A percentile compares a stretch with the other conserved stretches of the same genome.
These are phyloP conservation scores for Trichocladium antarcticum DNA, from an alignment of 495 filamentous ascomycete genomes.

Conservation along the genomic window DNA sequence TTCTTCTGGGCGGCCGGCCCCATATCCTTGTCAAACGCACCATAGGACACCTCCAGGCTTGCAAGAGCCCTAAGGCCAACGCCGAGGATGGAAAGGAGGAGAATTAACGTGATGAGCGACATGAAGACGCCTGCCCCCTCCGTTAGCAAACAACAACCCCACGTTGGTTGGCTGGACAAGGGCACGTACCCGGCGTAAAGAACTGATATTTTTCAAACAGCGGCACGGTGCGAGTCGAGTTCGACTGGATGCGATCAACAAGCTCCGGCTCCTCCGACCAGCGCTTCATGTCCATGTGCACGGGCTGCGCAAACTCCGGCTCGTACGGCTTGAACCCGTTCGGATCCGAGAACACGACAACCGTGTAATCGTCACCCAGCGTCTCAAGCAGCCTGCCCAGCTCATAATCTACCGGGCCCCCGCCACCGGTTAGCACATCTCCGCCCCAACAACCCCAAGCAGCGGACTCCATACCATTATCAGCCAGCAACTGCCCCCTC, in stretches of 20 bases:
- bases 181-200: conserved; percentile 54
- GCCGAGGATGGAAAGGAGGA: conserved; percentile 65
- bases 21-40: conserved; percentile 93
- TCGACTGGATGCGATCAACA: conserved; percentile 11
- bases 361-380: conserved; percentile 34
- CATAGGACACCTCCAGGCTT: conserved; percentile 79
- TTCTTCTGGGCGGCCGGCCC: conserved; percentile 80
- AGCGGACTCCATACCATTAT: conserved; percentile 60
- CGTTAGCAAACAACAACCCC: neutral
- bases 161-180: neutral
- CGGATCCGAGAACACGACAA: conserved; percentile 35
- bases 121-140: conserved; percentile 53
- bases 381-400: conserved; percentile 29
- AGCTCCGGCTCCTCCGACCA: conserved; percentile 12
- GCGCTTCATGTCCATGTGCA: conserved; percentile 43
- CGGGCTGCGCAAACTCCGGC: conserved; percentile 32
- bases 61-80: conserved; percentile 63
- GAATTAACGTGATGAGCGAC: conserved; percentile 48
- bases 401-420: conserved; percentile 36
- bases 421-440: too few relatives aligned
- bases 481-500: conserved; percentile 47
- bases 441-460: too few relatives aligned
- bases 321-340: conserved; percentile 36
- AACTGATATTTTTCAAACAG: conserved; percentile 89
- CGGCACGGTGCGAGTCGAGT: conserved; percentile 34